Conservation (phyloP, 345 rosid genomes). For the Sisymbrium irio region DNA sequence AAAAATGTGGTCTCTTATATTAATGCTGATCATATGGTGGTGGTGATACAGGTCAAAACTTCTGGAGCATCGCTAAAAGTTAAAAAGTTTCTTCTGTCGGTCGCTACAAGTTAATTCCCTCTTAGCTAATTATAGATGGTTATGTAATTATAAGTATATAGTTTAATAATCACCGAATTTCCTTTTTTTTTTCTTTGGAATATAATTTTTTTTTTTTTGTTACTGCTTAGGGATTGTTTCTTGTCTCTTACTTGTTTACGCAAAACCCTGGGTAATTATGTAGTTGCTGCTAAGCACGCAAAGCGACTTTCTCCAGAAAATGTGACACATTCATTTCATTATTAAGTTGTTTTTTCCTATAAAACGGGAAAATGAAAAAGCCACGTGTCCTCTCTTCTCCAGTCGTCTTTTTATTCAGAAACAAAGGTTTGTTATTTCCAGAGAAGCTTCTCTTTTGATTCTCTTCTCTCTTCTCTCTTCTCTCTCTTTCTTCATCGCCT, state of each 20-base stretch:
- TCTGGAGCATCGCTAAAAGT: constrained; percentile 35
- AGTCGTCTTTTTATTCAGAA: constrained; percentile 5
- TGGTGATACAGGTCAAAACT: constrained; percentile 34
- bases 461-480: not conserved
- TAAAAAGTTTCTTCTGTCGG: constrained; percentile 24
- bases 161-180: constrained; percentile 21
- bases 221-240: constrained; percentile 6
- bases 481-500: constrained; percentile 19
- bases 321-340: constrained; percentile 6
- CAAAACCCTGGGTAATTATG: not conserved
- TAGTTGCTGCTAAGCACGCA: constrained; percentile 17
- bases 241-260: not conserved
- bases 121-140: constrained; percentile 8
- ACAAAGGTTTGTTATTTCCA: constrained; percentile 14
- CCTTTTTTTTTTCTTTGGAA: not conserved
- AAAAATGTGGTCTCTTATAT: not conserved
- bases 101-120: constrained; percentile 14
- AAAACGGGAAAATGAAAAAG: not conserved
- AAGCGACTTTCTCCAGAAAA: constrained; percentile 9
- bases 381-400: constrained; percentile 23
- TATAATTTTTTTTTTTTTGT: not conserved
- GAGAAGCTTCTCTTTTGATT: constrained; percentile 34
- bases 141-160: constrained; percentile 8
- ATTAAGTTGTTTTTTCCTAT: not conserved
- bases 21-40: constrained; percentile 6